Percentiles rank a stretch among this genome's conserved stretches.
Conservation (phyloP, 2,329 filamentous ascomycete species). For the Arthroderma sp. region DNA sequence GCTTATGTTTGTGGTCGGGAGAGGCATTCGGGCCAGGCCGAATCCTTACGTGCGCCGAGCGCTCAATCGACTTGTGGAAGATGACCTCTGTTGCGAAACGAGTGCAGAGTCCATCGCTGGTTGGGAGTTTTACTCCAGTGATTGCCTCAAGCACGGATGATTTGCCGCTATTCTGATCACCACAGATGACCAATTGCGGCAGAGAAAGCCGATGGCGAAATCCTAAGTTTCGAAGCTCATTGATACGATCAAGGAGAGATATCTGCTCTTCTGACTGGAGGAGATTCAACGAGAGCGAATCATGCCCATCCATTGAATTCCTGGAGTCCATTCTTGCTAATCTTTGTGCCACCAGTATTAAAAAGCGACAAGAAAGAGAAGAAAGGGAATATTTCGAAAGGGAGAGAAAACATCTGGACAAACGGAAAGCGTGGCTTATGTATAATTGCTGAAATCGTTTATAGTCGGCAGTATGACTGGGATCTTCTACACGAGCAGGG, state of each 20-base stretch:
- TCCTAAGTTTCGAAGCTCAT: slow-evolving; percentile 11
- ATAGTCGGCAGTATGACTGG: no score
- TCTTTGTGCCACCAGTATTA: no score
- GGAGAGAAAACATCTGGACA: no score
- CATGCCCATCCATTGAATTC: slow-evolving; percentile 1
- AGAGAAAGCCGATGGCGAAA: slow-evolving; percentile 9
- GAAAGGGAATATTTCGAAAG: no score
- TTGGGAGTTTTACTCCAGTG: slow-evolving; percentile 10
- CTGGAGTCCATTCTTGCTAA: neutral
- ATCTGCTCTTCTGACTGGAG: slow-evolving; percentile 11
- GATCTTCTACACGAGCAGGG: no score
- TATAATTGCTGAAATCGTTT: no score
- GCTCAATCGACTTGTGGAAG: slow-evolving; percentile 24
- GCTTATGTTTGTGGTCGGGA: slow-evolving; percentile 11
- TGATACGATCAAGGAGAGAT: slow-evolving; percentile 11
- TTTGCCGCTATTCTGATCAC: slow-evolving; percentile 11
- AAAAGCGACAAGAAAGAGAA: no score
- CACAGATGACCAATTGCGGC: slow-evolving; percentile 11
- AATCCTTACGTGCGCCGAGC: slow-evolving; percentile 15
- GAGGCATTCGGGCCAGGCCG: slow-evolving; percentile 13
- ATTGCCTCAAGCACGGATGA: slow-evolving; percentile 12
- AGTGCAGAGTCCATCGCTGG: slow-evolving; percentile 41
- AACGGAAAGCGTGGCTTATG: no score
- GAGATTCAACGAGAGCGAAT: slow-evolving; percentile 4
- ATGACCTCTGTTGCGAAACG: slow-evolving; percentile 48